phyloP scores from a whole-genome alignment of 2,329 filamentous ascomycete species.

The Chaetomium sp. region DNA sequence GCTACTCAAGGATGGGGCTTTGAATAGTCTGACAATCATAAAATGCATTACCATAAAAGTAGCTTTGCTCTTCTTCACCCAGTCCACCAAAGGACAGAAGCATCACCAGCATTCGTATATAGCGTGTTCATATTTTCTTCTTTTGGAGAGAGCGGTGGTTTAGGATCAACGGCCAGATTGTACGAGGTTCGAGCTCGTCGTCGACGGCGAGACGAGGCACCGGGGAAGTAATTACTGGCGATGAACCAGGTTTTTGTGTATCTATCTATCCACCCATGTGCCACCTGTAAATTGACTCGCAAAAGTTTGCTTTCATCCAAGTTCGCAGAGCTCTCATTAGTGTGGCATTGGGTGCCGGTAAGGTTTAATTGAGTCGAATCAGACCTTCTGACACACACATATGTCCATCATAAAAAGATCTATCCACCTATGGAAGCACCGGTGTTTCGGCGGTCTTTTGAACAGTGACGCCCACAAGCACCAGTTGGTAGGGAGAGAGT shows the following conservation, averaged over 20 bases:
- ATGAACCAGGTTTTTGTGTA: slow-evolving; percentile 11
- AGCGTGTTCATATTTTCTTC: neutral
- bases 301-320: slow-evolving; percentile 1
- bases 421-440: no score
- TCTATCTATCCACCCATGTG: slow-evolving; percentile 6
- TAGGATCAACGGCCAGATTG: neutral
- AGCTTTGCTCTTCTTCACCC: neutral
- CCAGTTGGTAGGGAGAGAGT: neutral
- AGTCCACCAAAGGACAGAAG: slow-evolving; percentile 4
- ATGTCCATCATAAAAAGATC: no score
- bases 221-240: slow-evolving; percentile 17
- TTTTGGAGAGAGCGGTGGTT: neutral
- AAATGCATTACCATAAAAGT: slow-evolving; percentile 7
- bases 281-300: slow-evolving; percentile 16
- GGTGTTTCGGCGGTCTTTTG: neutral
- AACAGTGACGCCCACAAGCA: neutral
- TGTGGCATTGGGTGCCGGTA: no score
- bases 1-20: neutral
- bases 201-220: neutral
- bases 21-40: neutral
- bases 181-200: slow-evolving; percentile 1
- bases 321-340: no score
- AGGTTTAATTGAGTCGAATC: no score
- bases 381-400: no score
- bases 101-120: slow-evolving; percentile 15